A percentile compares a stretch with the other conserved stretches of the same genome.
phyloP scores from a whole-genome alignment of 192 early-diverging fungal species.

The Backusella westeae region DNA sequence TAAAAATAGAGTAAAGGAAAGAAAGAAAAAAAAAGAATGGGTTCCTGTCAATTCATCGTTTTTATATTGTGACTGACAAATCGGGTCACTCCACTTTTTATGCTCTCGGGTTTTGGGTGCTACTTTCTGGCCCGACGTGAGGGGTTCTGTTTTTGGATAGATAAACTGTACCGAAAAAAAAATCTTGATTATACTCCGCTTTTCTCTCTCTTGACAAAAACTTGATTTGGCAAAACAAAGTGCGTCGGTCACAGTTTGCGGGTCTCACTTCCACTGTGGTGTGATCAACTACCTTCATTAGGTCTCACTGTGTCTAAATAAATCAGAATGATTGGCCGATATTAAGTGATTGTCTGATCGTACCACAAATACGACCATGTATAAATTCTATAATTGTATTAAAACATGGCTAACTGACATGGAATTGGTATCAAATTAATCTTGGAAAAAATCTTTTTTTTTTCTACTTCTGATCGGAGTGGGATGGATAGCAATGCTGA shows the following conservation, averaged over 20 bases:
- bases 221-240: not conserved
- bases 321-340: not conserved
- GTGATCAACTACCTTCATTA: not conserved
- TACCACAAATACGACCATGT: not conserved
- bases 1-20: not conserved
- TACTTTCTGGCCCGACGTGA: not conserved
- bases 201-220: not conserved
- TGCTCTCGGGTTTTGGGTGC: not conserved
- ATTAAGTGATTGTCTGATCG: not conserved
- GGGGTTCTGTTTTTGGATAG: not conserved
- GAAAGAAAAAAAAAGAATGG: slow-evolving; percentile 13
- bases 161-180: not conserved
- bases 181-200: not conserved
- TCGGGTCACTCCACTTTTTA: slow-evolving; percentile 5
- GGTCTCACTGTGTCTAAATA: not conserved
- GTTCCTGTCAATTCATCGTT: not conserved
- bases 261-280: slow-evolving; percentile 2
- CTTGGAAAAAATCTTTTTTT: not conserved
- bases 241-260: not conserved
- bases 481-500: not conserved
- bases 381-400: not conserved
- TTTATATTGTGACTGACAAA: slow-evolving; percentile 6
- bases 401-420: not conserved
- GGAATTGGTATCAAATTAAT: not conserved
- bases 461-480: not conserved